phyloP scores from a whole-genome alignment of 73 alveolate genomes.

The Paramecium sonneborni region DNA sequence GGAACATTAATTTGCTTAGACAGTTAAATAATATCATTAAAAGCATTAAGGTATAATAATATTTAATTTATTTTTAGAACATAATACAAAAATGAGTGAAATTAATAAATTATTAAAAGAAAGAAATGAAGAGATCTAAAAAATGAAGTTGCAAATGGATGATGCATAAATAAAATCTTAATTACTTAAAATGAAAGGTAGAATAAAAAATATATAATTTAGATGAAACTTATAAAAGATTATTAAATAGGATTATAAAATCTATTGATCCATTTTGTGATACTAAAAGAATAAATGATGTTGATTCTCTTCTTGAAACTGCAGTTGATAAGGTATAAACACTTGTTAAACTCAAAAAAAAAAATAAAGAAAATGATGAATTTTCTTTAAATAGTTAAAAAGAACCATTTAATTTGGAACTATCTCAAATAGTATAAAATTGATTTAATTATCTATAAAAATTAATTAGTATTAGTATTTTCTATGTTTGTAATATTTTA shows the following conservation, averaged over 20 bases:
- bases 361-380: constrained; percentile 21
- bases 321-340: background rate
- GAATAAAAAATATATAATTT: background rate
- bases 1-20: constrained; percentile 44
- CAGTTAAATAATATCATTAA: constrained; percentile 37
- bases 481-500: no score
- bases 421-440: constrained; percentile 3
- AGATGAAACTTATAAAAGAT: constrained; percentile 51
- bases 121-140: constrained; percentile 15
- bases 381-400: constrained; percentile 7
- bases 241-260: background rate
- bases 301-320: constrained; percentile 5
- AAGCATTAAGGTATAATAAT: background rate
- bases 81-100: constrained; percentile 19
- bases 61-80: background rate
- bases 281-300: background rate
- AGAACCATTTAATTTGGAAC: constrained; percentile 18
- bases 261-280: constrained; percentile 11
- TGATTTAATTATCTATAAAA: background rate
- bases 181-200: constrained; percentile 25
- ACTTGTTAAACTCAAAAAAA: background rate
- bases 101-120: constrained; percentile 39
- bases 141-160: background rate
- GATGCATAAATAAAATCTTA: constrained; percentile 23
- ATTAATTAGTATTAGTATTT: no score